Conservation (phyloP, 208 protist genomes). For the Leishmania guyanensis region DNA sequence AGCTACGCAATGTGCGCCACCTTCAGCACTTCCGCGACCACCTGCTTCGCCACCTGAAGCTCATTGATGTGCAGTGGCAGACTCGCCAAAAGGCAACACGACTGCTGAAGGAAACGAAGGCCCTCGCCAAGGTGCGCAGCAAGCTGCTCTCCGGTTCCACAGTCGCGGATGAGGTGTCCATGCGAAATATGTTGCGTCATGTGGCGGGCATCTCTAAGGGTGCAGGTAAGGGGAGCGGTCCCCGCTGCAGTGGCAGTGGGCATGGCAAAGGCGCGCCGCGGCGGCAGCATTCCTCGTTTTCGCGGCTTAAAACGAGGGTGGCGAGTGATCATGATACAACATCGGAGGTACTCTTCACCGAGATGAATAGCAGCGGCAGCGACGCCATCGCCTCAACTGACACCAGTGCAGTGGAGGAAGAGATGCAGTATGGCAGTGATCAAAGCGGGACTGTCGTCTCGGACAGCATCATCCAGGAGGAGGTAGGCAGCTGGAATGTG, state of each 20-base stretch:
- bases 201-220: background rate
- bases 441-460: constrained; percentile 14
- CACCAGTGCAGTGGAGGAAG: constrained; percentile 32
- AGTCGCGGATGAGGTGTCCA: background rate
- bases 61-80: constrained; percentile 54
- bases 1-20: constrained; percentile 61
- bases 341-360: background rate
- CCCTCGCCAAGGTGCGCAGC: constrained; percentile 39
- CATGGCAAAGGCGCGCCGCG: background rate
- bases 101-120: constrained; percentile 60
- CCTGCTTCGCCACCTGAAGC: constrained; percentile 50
- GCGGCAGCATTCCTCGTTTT: background rate
- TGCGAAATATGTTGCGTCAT: constrained; percentile 5
- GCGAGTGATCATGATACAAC: background rate
- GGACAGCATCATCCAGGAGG: constrained; percentile 40
- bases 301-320: background rate
- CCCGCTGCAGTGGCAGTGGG: background rate
- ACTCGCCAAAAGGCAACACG: constrained; percentile 28
- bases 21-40: constrained; percentile 61
- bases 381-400: constrained; percentile 22
- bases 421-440: constrained; percentile 34
- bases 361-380: background rate
- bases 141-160: constrained; percentile 3
- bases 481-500: constrained; percentile 10
- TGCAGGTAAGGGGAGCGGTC: background rate